These are phyloP conservation scores for Suhomyces bribrorum DNA, from an alignment of 1,139 yeast genomes.

Conservation along the genomic window DNA sequence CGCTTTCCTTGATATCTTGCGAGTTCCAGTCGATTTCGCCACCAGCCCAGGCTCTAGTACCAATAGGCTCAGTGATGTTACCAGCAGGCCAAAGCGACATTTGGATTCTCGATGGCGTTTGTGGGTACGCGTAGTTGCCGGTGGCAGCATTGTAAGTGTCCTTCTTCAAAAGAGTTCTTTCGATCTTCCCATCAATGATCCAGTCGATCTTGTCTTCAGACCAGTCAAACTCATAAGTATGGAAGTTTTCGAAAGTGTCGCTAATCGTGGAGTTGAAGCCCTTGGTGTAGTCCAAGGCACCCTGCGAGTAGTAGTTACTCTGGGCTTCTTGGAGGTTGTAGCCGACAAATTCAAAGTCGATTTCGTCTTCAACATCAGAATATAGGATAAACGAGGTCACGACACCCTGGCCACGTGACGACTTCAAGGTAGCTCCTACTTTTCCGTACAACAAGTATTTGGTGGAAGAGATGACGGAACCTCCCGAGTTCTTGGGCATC, in stretches of 20 bases:
- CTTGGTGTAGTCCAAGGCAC: slow-evolving; percentile 67
- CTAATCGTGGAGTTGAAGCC: slow-evolving; percentile 47
- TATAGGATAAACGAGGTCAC: slow-evolving; percentile 81
- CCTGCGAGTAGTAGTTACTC: slow-evolving; percentile 78
- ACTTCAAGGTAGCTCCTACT: slow-evolving; percentile 64
- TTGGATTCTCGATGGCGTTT: slow-evolving; percentile 86
- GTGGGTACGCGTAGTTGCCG: slow-evolving; percentile 67
- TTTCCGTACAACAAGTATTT: slow-evolving; percentile 87
- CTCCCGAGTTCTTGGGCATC: slow-evolving; percentile 75
- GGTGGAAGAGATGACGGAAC: slow-evolving; percentile 81
- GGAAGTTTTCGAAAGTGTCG: slow-evolving; percentile 67
- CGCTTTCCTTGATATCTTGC: slow-evolving; percentile 66
- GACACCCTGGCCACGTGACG: slow-evolving; percentile 79
- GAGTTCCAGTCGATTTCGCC: slow-evolving; percentile 85
- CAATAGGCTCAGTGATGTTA: slow-evolving; percentile 57
- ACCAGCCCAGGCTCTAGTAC: slow-evolving; percentile 94
- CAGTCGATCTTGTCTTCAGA: slow-evolving; percentile 67
- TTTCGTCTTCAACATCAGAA: slow-evolving; percentile 87
- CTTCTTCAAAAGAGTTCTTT: slow-evolving; percentile 64
- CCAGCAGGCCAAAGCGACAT: slow-evolving; percentile 96
- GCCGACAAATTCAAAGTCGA: slow-evolving; percentile 87
- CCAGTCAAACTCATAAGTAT: slow-evolving; percentile 85
- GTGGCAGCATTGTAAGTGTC: slow-evolving; percentile 72
- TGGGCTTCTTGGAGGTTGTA: slow-evolving; percentile 64
- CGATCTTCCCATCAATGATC: slow-evolving; percentile 69